Percentiles rank a stretch among this genome's conserved stretches.
Evolutionary conservation across 306 rosid genomes (phyloP).

Genomic region (Cicer judaicum): DNA sequence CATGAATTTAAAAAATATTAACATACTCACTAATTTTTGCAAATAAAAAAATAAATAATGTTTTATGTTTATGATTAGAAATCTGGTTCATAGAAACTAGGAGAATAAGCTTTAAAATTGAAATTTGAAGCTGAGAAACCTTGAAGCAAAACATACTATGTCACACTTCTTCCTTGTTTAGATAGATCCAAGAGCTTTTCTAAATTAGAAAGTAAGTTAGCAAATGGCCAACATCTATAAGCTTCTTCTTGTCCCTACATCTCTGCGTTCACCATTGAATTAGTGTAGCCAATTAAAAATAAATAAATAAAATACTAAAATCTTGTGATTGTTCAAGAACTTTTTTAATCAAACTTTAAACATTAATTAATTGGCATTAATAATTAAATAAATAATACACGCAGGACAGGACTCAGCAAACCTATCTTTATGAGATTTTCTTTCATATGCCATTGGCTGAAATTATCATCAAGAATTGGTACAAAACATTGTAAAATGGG

Average conservation of each 20-base stretch:
- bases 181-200: slow-evolving; percentile 2
- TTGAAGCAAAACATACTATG: slow-evolving; percentile 27
- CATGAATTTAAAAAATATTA: slow-evolving; percentile 1
- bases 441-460: slow-evolving; percentile 51
- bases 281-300: slow-evolving; percentile 26
- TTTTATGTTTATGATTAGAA: neutral
- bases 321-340: slow-evolving; percentile 36
- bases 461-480: slow-evolving; percentile 47
- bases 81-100: neutral
- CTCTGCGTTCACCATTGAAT: slow-evolving; percentile 43
- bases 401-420: slow-evolving; percentile 34
- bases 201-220: slow-evolving; percentile 28
- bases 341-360: slow-evolving; percentile 49
- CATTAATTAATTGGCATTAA: slow-evolving; percentile 7
- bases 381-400: slow-evolving; percentile 42
- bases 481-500: slow-evolving; percentile 47
- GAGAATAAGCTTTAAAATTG: slow-evolving; percentile 35
- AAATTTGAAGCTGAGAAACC: slow-evolving; percentile 20
- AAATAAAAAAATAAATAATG: neutral
- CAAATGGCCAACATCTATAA: slow-evolving; percentile 29
- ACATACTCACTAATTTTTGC: neutral
- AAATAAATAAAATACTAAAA: slow-evolving; percentile 34
- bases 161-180: slow-evolving; percentile 12
- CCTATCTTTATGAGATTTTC: slow-evolving; percentile 43
- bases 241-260: slow-evolving; percentile 39